Evolutionary conservation across 345 rosid species (phyloP).

Genomic region (Xanthoceras sorbifolium): DNA sequence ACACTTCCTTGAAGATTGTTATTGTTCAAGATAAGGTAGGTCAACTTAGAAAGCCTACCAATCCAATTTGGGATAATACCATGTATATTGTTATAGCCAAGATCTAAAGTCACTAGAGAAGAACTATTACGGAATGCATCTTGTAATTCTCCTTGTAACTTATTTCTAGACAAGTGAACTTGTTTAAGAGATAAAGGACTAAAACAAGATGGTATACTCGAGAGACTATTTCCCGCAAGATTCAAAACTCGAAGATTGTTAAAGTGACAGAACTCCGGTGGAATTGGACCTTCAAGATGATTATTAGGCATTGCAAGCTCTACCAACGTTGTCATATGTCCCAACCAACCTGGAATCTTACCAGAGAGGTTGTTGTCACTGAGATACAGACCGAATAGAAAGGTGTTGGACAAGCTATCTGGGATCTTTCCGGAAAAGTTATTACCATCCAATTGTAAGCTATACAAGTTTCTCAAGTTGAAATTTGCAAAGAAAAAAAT

Average conservation of each 20-base stretch:
- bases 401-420: neutral
- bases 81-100: neutral
- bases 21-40: neutral
- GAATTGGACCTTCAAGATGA: constrained; percentile 1
- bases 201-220: neutral
- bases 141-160: neutral
- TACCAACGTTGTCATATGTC: neutral
- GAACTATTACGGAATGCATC: neutral
- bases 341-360: neutral
- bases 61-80: constrained; percentile 8
- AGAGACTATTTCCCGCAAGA: neutral
- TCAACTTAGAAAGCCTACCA: neutral
- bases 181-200: neutral
- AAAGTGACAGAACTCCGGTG: too few relatives aligned
- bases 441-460: too few relatives aligned
- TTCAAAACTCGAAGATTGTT: too few relatives aligned
- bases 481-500: too few relatives aligned
- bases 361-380: neutral
- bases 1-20: constrained; percentile 25
- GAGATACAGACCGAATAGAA: neutral
- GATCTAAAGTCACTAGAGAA: neutral
- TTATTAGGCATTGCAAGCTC: neutral
- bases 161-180: neutral
- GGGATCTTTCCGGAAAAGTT: too few relatives aligned
- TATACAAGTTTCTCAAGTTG: too few relatives aligned